phyloP scores from a whole-genome alignment of 805 yeast genomes.

The Kodamaea kakaduensis region DNA sequence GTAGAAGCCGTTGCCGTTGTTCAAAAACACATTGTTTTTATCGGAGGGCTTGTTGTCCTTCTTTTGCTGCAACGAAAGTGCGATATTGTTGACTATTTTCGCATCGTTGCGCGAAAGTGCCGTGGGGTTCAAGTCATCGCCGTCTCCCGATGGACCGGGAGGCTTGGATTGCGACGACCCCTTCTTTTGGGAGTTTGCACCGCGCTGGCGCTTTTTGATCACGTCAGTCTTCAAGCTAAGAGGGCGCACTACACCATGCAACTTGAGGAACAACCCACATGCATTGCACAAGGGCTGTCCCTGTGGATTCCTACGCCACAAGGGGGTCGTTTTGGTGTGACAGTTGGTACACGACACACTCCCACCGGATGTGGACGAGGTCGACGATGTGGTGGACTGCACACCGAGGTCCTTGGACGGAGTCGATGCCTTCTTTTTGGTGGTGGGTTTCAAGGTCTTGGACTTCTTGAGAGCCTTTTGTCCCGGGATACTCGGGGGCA shows the following conservation, averaged over 20 bases:
- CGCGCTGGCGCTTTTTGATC: slow-evolving; percentile 83
- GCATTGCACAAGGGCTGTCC: slow-evolving; percentile 95
- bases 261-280: slow-evolving; percentile 86
- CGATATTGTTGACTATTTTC: slow-evolving; percentile 10
- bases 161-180: slow-evolving; percentile 10
- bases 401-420: slow-evolving; percentile 3
- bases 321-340: slow-evolving; percentile 86
- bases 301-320: slow-evolving; percentile 91
- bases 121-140: slow-evolving; percentile 49
- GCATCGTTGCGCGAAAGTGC: slow-evolving; percentile 24
- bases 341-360: slow-evolving; percentile 72
- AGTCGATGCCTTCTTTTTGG: slow-evolving; percentile 9
- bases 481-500: slow-evolving; percentile 3
- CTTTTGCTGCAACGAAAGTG: slow-evolving; percentile 5
- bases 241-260: slow-evolving; percentile 95
- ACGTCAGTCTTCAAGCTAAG: slow-evolving; percentile 87
- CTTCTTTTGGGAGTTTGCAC: slow-evolving; percentile 19
- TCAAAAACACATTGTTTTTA: slow-evolving; percentile 3
- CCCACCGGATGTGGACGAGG: slow-evolving; percentile 1
- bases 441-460: slow-evolving; percentile 5
- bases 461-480: slow-evolving; percentile 4
- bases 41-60: neutral
- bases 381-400: neutral
- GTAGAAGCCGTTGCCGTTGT: slow-evolving; percentile 10
- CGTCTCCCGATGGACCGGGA: slow-evolving; percentile 14